Evolutionary conservation across 805 yeast species (phyloP).

Genomic region (Clavispora asparagi): DNA sequence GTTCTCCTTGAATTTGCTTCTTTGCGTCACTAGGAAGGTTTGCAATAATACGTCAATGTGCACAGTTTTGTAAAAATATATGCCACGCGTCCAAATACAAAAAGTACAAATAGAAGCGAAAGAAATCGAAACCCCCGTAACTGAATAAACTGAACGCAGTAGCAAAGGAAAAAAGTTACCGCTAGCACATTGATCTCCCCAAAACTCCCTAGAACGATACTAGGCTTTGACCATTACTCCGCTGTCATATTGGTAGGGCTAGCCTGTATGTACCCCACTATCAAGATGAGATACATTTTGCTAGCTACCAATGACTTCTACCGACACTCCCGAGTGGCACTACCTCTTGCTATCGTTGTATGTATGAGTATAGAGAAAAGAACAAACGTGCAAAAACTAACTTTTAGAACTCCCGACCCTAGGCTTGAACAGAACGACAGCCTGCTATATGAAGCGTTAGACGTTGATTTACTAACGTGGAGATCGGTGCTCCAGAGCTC

Average conservation of each 20-base stretch:
- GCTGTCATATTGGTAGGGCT: too few species aligned
- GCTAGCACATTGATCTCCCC: too few species aligned
- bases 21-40: too few species aligned
- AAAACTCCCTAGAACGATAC: too few species aligned
- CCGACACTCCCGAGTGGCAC: conserved; percentile 17
- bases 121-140: neutral
- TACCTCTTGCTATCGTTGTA: conserved; percentile 21
- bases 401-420: conserved; percentile 13
- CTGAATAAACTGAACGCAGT: too few species aligned
- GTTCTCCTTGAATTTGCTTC: too few species aligned
- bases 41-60: too few species aligned
- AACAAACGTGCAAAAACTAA: conserved; percentile 2
- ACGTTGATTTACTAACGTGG: conserved; percentile 30
- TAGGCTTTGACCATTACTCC: too few species aligned
- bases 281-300: neutral
- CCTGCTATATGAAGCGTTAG: conserved; percentile 11
- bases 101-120: neutral
- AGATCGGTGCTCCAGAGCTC: conserved; percentile 19
- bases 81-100: neutral
- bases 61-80: too few species aligned
- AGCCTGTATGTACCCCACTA: neutral
- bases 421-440: conserved; percentile 6
- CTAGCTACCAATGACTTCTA: neutral
- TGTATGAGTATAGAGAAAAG: conserved; percentile 6
- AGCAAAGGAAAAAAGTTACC: too few species aligned